phyloP scores from a whole-genome alignment of 2,329 filamentous ascomycete genomes.

The Aspergillus flavus region DNA sequence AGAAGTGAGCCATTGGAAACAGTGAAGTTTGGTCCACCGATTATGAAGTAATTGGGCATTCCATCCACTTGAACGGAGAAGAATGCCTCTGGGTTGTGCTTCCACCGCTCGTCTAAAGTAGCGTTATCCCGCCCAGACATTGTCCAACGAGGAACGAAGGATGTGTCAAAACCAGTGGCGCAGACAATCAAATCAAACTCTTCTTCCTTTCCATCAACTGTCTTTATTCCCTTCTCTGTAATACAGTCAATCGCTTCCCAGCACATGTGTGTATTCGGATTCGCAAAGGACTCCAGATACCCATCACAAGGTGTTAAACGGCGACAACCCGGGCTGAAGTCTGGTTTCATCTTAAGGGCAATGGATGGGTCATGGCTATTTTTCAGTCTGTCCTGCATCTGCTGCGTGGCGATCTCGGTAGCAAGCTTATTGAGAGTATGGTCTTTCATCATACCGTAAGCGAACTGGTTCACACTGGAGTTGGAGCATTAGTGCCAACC shows the following conservation, averaged over 20 bases:
- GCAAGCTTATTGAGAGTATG: constrained; percentile 1
- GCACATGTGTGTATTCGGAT: constrained; percentile 38
- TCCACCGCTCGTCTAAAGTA: constrained; percentile 31
- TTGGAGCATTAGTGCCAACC: not conserved
- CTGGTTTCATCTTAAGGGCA: not conserved
- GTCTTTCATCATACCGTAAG: constrained; percentile 4
- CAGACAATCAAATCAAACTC: constrained; percentile 30
- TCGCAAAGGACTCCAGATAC: constrained; percentile 52
- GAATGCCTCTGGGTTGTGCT: constrained; percentile 26
- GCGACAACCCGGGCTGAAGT: constrained; percentile 43
- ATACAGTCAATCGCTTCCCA: constrained; percentile 39
- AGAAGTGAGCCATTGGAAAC: constrained; percentile 31
- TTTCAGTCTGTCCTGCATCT: constrained; percentile 10
- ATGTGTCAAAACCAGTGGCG: constrained; percentile 25
- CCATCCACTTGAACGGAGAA: constrained; percentile 23
- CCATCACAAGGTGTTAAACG: constrained; percentile 55
- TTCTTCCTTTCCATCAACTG: constrained; percentile 17
- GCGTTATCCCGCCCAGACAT: constrained; percentile 26
- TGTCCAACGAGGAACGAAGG: constrained; percentile 28
- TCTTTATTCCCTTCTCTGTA: constrained; percentile 28
- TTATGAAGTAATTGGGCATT: constrained; percentile 38
- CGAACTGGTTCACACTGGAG: constrained; percentile 3
- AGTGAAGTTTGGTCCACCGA: constrained; percentile 32
- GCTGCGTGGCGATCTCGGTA: not conserved
- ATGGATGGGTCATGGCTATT: constrained; percentile 20